phyloP scores from a whole-genome alignment of 108 stramenopile species.

The Mediolabrus comicus region DNA sequence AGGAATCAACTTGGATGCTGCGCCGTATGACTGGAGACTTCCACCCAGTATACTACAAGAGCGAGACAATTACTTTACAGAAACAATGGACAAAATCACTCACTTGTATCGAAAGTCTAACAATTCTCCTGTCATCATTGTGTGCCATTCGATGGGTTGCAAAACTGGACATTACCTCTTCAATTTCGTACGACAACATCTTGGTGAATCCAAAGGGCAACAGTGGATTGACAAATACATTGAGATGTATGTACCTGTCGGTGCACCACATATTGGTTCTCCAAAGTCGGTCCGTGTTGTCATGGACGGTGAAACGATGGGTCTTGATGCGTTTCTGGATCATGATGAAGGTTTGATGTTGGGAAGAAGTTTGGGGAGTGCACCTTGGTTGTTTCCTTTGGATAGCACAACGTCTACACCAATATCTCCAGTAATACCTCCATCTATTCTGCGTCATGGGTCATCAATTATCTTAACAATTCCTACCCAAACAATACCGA shows the following conservation, averaged over 20 bases:
- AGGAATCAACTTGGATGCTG: conserved; percentile 34
- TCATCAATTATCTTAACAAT: conserved; percentile 17
- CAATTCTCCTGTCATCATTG: conserved; percentile 37
- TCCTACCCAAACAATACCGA: conserved; percentile 15
- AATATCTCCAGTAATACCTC: conserved; percentile 5
- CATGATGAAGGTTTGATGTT: conserved; percentile 51
- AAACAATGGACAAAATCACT: conserved; percentile 25
- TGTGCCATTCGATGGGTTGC: conserved; percentile 50
- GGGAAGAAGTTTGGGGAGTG: conserved; percentile 57
- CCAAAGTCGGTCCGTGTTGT: conserved; percentile 46
- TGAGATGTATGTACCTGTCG: conserved; percentile 62
- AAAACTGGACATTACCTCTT: conserved; percentile 44
- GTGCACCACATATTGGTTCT: conserved; percentile 65
- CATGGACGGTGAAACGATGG: conserved; percentile 65
- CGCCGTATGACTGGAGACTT: conserved; percentile 41
- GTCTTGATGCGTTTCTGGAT: conserved; percentile 55
- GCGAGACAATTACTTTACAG: conserved; percentile 39
- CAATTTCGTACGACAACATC: conserved; percentile 31
- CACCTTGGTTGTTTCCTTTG: conserved; percentile 55
- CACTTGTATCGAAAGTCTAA: conserved; percentile 24
- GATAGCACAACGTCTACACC: background rate
- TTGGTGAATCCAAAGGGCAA: conserved; percentile 32
- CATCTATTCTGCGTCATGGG: conserved; percentile 7
- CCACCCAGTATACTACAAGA: conserved; percentile 36
- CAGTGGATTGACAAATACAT: conserved; percentile 56